Evolutionary conservation across 257 asterid genomes (phyloP).

Genomic region (Capsicum pubescens): DNA sequence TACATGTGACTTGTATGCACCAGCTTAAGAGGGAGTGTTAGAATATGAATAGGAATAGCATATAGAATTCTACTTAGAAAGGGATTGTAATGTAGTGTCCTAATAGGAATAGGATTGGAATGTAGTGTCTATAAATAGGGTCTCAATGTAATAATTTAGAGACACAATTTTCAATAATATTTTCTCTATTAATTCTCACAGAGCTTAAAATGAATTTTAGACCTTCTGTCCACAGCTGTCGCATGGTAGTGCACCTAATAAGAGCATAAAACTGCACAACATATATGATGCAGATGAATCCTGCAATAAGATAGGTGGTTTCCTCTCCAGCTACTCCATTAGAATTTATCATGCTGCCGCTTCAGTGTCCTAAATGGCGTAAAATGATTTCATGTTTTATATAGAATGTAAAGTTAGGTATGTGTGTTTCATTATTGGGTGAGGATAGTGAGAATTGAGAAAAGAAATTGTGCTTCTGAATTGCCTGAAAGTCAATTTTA

Average conservation of each 20-base stretch:
- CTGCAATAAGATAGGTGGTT: background rate
- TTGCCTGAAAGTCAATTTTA: background rate
- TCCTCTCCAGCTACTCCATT: background rate
- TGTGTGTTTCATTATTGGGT: background rate
- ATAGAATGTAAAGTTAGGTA: background rate
- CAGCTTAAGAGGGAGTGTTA: no score
- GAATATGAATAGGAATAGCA: no score
- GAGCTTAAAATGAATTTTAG: background rate
- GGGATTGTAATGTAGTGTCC: no score
- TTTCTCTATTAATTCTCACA: no score
- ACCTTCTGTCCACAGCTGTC: background rate
- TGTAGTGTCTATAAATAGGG: no score
- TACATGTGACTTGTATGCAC: no score
- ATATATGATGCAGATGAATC: background rate
- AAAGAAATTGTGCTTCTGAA: background rate
- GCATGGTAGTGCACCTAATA: background rate
- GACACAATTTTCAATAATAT: no score
- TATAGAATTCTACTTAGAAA: no score
- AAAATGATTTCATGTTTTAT: background rate
- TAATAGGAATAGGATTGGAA: no score
- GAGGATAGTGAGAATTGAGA: conserved; percentile 2
- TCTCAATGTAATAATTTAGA: no score
- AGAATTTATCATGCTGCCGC: background rate
- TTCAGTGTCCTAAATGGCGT: background rate
- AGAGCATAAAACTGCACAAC: background rate